Conservation (phyloP, 805 yeast species). For the Sugiyamaella smithiae region DNA sequence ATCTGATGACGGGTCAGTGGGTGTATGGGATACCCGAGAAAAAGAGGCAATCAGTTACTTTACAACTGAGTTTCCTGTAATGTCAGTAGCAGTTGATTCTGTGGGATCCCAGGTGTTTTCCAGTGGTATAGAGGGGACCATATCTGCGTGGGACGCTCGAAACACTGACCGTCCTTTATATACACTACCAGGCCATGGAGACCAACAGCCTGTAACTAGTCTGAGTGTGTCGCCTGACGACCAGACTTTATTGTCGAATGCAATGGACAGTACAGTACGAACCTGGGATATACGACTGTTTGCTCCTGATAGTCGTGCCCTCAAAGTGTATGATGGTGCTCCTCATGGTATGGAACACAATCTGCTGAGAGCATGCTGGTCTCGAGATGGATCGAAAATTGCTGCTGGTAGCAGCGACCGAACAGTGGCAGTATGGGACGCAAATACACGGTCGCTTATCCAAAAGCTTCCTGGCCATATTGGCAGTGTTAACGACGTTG, state of each 20-base stretch:
- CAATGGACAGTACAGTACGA: conserved; percentile 56
- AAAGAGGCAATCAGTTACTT: conserved; percentile 39
- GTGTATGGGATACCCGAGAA: conserved; percentile 65
- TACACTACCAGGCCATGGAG: conserved; percentile 46
- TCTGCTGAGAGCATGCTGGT: conserved; percentile 48
- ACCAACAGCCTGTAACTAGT: conserved; percentile 50
- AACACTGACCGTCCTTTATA: conserved; percentile 42
- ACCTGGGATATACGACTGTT: conserved; percentile 53
- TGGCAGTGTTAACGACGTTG: conserved; percentile 61
- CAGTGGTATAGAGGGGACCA: conserved; percentile 66
- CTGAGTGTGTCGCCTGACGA: conserved; percentile 48
- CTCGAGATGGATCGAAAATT: conserved; percentile 37
- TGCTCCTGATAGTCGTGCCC: conserved; percentile 37
- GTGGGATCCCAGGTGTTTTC: conserved; percentile 48
- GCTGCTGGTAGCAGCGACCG: conserved; percentile 65
- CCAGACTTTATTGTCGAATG: conserved; percentile 47
- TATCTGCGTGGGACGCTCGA: conserved; percentile 59
- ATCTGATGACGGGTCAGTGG: conserved; percentile 61
- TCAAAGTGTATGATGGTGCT: conserved; percentile 54
- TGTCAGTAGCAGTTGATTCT: conserved; percentile 46
- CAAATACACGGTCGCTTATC: conserved; percentile 45
- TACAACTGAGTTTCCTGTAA: conserved; percentile 54
- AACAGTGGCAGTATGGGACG: conserved; percentile 59
- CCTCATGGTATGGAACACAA: conserved; percentile 46
- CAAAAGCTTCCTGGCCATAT: conserved; percentile 57